Conservation (phyloP, 2,329 filamentous ascomycete genomes). For the Colletotrichum sp. region DNA sequence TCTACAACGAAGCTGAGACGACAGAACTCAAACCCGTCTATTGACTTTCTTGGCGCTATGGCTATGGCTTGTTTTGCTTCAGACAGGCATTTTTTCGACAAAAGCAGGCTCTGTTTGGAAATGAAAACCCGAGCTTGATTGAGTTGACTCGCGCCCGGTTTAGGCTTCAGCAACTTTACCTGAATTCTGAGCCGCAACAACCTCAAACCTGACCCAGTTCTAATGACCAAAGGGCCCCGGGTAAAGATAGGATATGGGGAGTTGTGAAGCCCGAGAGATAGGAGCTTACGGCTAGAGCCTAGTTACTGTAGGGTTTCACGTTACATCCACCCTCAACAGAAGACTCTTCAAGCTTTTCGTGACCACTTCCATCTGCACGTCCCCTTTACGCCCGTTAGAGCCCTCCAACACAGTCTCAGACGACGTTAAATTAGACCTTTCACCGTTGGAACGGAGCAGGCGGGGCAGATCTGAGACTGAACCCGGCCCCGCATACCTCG, state of each 20-base stretch:
- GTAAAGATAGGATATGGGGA: not conserved
- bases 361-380: not conserved
- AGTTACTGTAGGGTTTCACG: not conserved
- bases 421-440: not conserved
- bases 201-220: not conserved
- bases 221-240: accelerated
- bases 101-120: not conserved
- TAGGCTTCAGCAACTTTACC: not conserved
- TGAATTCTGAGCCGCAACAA: not conserved
- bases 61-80: not conserved
- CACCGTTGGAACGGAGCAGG: not conserved
- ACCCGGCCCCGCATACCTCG: not conserved
- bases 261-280: not conserved
- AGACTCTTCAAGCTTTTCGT: not conserved
- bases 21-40: not conserved
- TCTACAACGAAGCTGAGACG: not conserved
- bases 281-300: not conserved
- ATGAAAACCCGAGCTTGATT: not conserved
- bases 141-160: not conserved
- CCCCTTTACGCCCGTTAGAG: not conserved
- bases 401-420: not conserved
- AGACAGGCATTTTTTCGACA: not conserved
- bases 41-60: not conserved
- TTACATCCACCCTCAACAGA: accelerated
- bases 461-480: not conserved